phyloP scores from a whole-genome alignment of 768 basidiomycete species.

The Psilocybe azurescens region DNA sequence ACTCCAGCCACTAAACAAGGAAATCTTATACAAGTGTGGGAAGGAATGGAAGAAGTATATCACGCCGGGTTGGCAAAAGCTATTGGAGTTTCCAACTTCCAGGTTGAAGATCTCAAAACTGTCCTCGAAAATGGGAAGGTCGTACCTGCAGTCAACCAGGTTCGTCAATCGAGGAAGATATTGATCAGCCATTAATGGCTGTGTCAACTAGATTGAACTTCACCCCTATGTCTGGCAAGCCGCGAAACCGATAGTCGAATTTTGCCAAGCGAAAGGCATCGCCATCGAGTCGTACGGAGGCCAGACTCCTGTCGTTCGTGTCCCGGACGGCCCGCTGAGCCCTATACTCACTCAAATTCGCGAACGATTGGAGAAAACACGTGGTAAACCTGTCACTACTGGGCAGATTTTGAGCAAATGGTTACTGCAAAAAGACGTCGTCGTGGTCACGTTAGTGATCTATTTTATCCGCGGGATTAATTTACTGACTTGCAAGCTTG shows the following conservation, averaged over 20 bases:
- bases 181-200: background rate
- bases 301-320: conserved; percentile 47
- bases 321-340: conserved; percentile 63
- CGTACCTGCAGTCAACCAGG: conserved; percentile 75
- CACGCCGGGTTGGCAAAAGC: conserved; percentile 51
- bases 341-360: conserved; percentile 55
- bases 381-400: conserved; percentile 47
- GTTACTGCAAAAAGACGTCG: conserved; percentile 65
- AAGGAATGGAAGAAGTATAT: conserved; percentile 62
- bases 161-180: conserved; percentile 20
- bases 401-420: conserved; percentile 75
- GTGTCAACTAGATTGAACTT: conserved; percentile 55
- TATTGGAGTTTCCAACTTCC: conserved; percentile 78
- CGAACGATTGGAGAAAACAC: conserved; percentile 49
- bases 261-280: conserved; percentile 61
- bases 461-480: conserved; percentile 1
- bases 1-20: conserved; percentile 39
- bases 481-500: background rate
- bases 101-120: conserved; percentile 54
- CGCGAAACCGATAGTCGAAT: conserved; percentile 59
- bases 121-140: conserved; percentile 56
- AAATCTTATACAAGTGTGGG: conserved; percentile 59
- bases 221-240: conserved; percentile 76
- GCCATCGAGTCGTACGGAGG: conserved; percentile 72
- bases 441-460: conserved; percentile 64